Evolutionary conservation across 2,329 filamentous ascomycete genomes (phyloP).

Genomic region (Parastagonospora nodorum): DNA sequence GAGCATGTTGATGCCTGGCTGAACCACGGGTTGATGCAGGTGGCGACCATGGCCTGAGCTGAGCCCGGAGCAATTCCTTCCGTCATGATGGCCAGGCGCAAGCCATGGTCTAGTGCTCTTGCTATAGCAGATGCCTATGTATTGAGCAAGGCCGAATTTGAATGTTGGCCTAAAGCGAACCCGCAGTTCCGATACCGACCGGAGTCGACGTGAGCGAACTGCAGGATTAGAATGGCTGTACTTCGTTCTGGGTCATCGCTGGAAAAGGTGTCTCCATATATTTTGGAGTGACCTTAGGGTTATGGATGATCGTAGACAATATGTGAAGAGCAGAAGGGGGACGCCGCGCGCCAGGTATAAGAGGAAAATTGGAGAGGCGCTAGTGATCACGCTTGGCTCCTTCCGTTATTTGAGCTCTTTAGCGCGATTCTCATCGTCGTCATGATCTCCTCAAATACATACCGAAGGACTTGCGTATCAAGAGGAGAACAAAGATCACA

Average conservation of each 20-base stretch:
- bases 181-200: constrained; percentile 43
- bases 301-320: constrained; percentile 36
- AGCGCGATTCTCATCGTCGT: too few relatives aligned
- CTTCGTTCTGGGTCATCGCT: constrained; percentile 43
- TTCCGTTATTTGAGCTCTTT: too few relatives aligned
- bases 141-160: background rate
- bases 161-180: constrained; percentile 50
- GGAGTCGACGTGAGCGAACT: constrained; percentile 40
- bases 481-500: too few relatives aligned
- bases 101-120: too few relatives aligned
- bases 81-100: too few relatives aligned
- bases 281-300: constrained; percentile 31
- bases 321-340: constrained; percentile 30
- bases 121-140: too few relatives aligned
- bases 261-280: constrained; percentile 36
- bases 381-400: too few relatives aligned
- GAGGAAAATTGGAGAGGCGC: too few relatives aligned
- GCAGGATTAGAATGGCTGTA: constrained; percentile 49
- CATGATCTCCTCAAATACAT: too few relatives aligned
- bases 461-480: too few relatives aligned
- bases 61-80: background rate
- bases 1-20: constrained; percentile 6
- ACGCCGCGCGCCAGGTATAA: background rate
- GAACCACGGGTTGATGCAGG: constrained; percentile 10
- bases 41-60: constrained; percentile 3